Base-by-base conservation (phyloP, 169 alveolate genomes). In the Cryptosporidium andersoni region DNA sequence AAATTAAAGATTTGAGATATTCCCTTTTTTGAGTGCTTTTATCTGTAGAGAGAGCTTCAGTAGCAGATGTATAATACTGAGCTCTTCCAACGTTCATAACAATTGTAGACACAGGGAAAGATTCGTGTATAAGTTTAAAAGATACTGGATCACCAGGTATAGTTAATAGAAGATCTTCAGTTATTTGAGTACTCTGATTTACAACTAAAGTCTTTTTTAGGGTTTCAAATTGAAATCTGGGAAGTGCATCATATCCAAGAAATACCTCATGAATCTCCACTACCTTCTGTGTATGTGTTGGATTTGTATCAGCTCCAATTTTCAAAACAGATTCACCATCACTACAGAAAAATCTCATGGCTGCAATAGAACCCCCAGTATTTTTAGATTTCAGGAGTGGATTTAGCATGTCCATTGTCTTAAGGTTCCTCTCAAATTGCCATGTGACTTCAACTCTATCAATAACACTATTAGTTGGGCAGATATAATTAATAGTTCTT, bases 381-480 rank as follows among this genome's bases (percentile, higher is more conserved):
- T 49, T 48, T 43, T 62, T 74, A 25, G 42, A 11, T 49, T 58
- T 45, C 45, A 14, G 3, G 0, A 9, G 7, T 25, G 43, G 4
- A 0, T 9, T 11, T 16, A 34, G 39, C 5, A 7, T 45, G n/a
- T 45, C 16, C 40, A 34, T 11, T 4, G 43, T 9, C 14, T 52
- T 51, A 3, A 45, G 39, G 11, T 68, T 68, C 48, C 85, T 74
- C 9, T 34, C 42, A 7, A 74, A 6, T 34, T 45, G 51, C 85
- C 85, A 74, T 42, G 85, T 4, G 11, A 62, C 85, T 37, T 74
- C 85, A 9, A 74, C 85, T 60, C 85, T 53, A 58, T 74, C 43
- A 9, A 74, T 74, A n/a, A 74, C 67, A 39, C 85, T 74, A n/a
- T 62, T 74, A 43, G 48, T 68, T 9, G 85, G 85, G 9, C 85